Percentiles rank a stretch among this genome's conserved stretches.
These are phyloP conservation scores for Apiotrichum siamense DNA, from an alignment of 1,284 basidiomycete species.

Conservation along the genomic window DNA sequence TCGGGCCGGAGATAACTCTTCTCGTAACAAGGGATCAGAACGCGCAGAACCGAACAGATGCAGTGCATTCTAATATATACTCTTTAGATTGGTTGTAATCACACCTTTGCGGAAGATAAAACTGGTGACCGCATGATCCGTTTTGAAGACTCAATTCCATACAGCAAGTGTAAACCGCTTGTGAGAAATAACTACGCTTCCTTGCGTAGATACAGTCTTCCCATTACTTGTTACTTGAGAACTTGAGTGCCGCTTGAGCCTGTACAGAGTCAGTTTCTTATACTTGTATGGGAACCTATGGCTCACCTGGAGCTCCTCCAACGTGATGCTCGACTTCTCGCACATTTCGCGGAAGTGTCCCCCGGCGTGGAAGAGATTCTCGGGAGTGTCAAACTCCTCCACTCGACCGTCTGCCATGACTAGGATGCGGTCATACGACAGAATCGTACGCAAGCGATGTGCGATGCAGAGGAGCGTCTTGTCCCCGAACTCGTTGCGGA, in stretches of 20 bases:
- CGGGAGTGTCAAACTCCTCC: slow-evolving; percentile 70
- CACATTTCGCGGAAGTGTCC: slow-evolving; percentile 73
- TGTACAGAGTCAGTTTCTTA: neutral
- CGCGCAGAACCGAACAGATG: neutral
- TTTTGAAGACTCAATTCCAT: neutral
- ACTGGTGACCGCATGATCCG: too few species aligned
- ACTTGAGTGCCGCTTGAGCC: too few species aligned
- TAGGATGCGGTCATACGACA: slow-evolving; percentile 69
- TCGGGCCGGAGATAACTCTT: too few species aligned
- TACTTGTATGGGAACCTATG: neutral
- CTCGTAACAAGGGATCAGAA: too few species aligned
- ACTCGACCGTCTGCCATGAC: slow-evolving; percentile 63
- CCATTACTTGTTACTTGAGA: too few species aligned
- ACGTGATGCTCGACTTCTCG: slow-evolving; percentile 61
- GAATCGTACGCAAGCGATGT: slow-evolving; percentile 66
- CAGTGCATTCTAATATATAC: neutral
- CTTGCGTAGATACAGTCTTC: too few species aligned
- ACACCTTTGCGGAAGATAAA: neutral
- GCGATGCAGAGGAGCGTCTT: slow-evolving; percentile 64
- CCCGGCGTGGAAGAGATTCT: slow-evolving; percentile 62
- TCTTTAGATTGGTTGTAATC: neutral
- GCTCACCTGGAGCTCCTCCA: slow-evolving; percentile 55
- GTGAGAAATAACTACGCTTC: too few species aligned
- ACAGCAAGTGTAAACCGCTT: neutral
- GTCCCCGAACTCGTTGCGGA: slow-evolving; percentile 59